A percentile compares a stretch with the other conserved stretches of the same genome.
Evolutionary conservation across 495 filamentous ascomycete genomes (phyloP).

Genomic region (Viridothelium virens): DNA sequence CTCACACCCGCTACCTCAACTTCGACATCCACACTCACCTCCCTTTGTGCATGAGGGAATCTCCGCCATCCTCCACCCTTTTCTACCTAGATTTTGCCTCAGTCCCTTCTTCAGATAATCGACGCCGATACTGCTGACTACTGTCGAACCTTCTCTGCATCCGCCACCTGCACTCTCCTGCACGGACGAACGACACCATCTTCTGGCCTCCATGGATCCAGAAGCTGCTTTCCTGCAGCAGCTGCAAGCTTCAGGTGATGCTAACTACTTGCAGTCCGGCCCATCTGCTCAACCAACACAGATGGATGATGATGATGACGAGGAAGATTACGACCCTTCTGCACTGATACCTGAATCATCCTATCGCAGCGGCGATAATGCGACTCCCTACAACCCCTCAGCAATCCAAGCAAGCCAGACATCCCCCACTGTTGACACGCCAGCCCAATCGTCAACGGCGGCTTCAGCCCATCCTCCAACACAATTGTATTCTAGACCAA

Average conservation of each 20-base stretch:
- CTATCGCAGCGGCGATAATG: background rate
- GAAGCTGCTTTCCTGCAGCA: constrained; percentile 51
- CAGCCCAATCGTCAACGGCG: background rate
- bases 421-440: background rate
- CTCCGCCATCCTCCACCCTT: no score
- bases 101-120: no score
- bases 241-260: background rate
- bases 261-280: background rate
- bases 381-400: constrained; percentile 7
- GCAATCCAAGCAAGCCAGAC: background rate
- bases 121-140: no score
- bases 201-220: constrained; percentile 45
- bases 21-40: no score
- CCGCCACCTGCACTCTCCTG: background rate
- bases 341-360: constrained; percentile 19
- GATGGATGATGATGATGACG: constrained; percentile 25
- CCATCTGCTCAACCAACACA: background rate
- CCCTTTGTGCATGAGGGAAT: no score
- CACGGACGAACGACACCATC: background rate
- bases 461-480: constrained; percentile 14
- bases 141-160: background rate
- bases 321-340: constrained; percentile 38
- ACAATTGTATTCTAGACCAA: constrained; percentile 11
- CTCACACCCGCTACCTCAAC: background rate
- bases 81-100: no score